Evolutionary conservation across 1,284 basidiomycete species (phyloP).

Genomic region (Caloboletus firmus): DNA sequence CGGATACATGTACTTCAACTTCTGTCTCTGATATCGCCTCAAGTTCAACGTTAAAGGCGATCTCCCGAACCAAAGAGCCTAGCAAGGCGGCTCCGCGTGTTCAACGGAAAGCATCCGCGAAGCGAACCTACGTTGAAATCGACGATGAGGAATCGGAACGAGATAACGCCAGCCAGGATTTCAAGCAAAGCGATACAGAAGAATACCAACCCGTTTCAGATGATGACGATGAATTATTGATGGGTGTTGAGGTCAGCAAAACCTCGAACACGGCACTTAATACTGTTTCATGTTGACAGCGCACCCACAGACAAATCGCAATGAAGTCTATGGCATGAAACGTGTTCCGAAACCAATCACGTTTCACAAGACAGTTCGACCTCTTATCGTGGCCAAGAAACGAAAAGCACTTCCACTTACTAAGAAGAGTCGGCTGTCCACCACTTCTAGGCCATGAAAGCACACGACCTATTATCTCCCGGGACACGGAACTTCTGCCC

Average conservation of each 20-base stretch:
- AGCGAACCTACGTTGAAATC: conserved; percentile 36
- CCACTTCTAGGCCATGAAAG: conserved; percentile 10
- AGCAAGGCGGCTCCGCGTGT: conserved; percentile 10
- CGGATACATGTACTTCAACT: conserved; percentile 6
- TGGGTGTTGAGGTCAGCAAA: conserved; percentile 48
- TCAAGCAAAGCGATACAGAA: conserved; percentile 21
- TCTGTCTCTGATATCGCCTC: conserved; percentile 14
- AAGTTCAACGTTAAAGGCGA: conserved; percentile 9
- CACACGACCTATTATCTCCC: not conserved
- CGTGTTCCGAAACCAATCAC: conserved; percentile 11
- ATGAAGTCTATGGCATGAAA: conserved; percentile 37
- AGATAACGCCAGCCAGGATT: conserved; percentile 21
- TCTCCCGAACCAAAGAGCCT: not conserved
- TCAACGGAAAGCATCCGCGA: conserved; percentile 24
- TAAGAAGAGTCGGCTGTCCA: conserved; percentile 19
- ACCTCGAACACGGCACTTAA: not conserved
- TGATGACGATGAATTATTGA: conserved; percentile 57
- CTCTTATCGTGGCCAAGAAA: conserved; percentile 20
- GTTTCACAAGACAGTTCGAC: conserved; percentile 9
- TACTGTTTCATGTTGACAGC: conserved; percentile 5
- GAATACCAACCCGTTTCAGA: conserved; percentile 35
- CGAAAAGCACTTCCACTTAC: conserved; percentile 16
- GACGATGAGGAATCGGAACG: conserved; percentile 29
- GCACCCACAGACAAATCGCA: conserved; percentile 35
- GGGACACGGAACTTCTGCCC: not conserved